Evolutionary conservation across 2,329 filamentous ascomycete genomes (phyloP), one percentile per base, ranked within the genome.

Genomic region (Juglanconis juglandina): DNA sequence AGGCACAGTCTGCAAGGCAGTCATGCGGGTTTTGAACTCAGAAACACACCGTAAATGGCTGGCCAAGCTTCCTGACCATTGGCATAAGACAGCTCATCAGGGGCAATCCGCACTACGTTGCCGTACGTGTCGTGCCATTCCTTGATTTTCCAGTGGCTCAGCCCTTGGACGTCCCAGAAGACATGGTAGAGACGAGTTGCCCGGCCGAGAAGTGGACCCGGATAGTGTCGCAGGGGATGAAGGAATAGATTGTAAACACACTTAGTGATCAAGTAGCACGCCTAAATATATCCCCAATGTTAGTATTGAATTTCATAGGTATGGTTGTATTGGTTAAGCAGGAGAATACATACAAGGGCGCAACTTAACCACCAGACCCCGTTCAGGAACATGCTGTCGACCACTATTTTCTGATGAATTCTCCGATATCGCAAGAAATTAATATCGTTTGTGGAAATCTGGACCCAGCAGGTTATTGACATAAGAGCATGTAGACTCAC

Each of bases 161-260:
- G 34, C 13, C 56, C 56, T 35, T 50, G 39, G 24, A 59, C 56
- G 24, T 59, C 56, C n/a, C 39, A 59, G n/a, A 35, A 59, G 14
- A 59, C 41, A 33, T 59, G 53, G 33, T 53, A 53, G 10, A 53
- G 49, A 10, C 59, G 58, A 3, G 65, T 67, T 5, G 64, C 63
- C 11, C 60, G 60, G 11, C 59, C 61, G 17, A 65, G 50, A 34
- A 61, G 60, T 3, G 65, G 65, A 33, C 65, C 65, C 5, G 65
- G 65, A 53, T 65, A 63, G 13, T 64, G 57, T 7, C 64, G 51
- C 10, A 67, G 61, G 2, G 65, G 65, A 53, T 66, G 64, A n/a
- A 67, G 59, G 58, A 59, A 62, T 9, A 66, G 56, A 33, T 65
- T 60, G 39, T 65, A 65, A 24, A 65, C 30, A 49, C 24, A 33